These are phyloP conservation scores for Hydnum rufescens DNA, from an alignment of 768 basidiomycete genomes.

Conservation along the genomic window DNA sequence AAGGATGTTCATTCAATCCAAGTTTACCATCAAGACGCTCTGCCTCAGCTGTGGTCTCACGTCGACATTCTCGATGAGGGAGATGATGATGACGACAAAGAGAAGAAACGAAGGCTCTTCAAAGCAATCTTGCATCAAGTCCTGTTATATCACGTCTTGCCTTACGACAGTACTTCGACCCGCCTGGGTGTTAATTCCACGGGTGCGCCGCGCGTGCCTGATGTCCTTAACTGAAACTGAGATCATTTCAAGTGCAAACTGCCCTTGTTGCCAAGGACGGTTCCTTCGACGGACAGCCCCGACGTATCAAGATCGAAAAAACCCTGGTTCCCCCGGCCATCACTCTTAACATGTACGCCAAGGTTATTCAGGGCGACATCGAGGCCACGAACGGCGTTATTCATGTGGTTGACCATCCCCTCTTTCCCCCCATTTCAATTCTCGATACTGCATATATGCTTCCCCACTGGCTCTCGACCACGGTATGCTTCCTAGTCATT, in stretches of 20 bases:
- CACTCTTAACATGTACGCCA: slow-evolving; percentile 8
- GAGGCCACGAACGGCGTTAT: slow-evolving; percentile 7
- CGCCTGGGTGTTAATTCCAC: slow-evolving; percentile 5
- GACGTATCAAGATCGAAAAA: slow-evolving; percentile 7
- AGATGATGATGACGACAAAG: slow-evolving; percentile 1
- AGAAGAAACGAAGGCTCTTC: neutral
- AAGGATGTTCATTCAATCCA: neutral
- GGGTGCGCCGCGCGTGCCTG: neutral
- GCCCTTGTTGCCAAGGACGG: slow-evolving; percentile 5
- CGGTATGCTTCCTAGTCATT: neutral
- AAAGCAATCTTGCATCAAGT: slow-evolving; percentile 2
- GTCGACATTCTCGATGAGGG: neutral
- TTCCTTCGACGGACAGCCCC: slow-evolving; percentile 2
- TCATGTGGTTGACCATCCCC: slow-evolving; percentile 7
- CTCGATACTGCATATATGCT: slow-evolving; percentile 1
- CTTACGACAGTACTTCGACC: neutral
- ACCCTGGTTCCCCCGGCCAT: slow-evolving; percentile 1
- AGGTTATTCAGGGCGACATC: slow-evolving; percentile 2
- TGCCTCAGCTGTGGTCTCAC: neutral
- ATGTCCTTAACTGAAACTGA: neutral
- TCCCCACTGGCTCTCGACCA: slow-evolving; percentile 3
- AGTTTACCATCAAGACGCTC: neutral
- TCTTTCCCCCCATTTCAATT: slow-evolving; percentile 2
- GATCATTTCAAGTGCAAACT: slow-evolving; percentile 2
- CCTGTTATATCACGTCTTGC: slow-evolving; percentile 4